Evolutionary conservation across 768 basidiomycete genomes (phyloP).

Genomic region (Leccinum sublutescens): DNA sequence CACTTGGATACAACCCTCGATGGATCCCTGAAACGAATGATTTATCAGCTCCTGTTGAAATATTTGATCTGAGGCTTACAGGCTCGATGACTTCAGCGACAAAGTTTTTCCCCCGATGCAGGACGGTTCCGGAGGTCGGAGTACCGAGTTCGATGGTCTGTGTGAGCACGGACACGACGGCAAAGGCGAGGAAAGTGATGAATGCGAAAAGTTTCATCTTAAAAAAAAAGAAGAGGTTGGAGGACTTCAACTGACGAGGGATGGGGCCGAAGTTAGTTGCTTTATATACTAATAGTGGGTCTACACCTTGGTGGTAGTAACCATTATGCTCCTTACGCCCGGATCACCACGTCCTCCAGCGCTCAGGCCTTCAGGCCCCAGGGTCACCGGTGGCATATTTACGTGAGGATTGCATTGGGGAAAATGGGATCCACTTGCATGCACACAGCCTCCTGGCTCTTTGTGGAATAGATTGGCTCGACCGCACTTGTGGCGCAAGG

Average conservation of each 20-base stretch:
- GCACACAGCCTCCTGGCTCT: not conserved
- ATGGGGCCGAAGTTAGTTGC: not conserved
- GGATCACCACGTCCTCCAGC: not conserved
- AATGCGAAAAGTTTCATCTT: conserved; percentile 19
- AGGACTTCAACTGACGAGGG: not conserved
- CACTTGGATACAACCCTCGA: conserved; percentile 23
- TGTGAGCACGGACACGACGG: conserved; percentile 13
- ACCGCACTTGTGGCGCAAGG: not conserved
- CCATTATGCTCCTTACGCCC: not conserved
- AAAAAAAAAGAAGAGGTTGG: not conserved
- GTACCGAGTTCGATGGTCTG: conserved; percentile 30
- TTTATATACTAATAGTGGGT: conserved; percentile 3
- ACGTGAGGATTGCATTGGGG: not conserved
- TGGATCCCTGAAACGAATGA: conserved; percentile 14
- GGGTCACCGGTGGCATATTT: not conserved
- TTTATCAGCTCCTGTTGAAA: not conserved
- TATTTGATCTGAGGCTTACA: conserved; percentile 11
- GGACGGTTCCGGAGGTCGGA: conserved; percentile 20
- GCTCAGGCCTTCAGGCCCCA: not conserved
- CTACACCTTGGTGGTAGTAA: not conserved
- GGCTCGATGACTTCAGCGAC: conserved; percentile 21
- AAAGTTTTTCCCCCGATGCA: conserved; percentile 19
- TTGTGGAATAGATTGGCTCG: not conserved
- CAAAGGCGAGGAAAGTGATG: conserved; percentile 8
- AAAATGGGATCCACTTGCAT: not conserved